Conservation (phyloP, 2,329 filamentous ascomycete genomes). For the Pseudovirgaria hyperparasitica region DNA sequence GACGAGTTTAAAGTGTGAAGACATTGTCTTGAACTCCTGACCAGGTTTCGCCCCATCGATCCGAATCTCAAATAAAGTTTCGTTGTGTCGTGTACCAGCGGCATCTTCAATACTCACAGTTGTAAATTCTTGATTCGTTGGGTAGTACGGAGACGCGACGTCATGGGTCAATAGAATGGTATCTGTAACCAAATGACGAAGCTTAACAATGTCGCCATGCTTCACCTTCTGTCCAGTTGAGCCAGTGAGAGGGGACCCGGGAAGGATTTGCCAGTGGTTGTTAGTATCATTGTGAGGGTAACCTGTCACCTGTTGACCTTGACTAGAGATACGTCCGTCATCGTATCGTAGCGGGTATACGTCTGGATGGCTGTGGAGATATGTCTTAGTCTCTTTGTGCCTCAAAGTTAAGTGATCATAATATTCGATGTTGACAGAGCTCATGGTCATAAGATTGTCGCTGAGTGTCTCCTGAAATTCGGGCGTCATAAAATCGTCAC, state of each 20-base stretch:
- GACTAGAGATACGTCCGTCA: slow-evolving; percentile 91
- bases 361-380: slow-evolving; percentile 85
- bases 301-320: slow-evolving; percentile 92
- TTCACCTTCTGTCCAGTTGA: slow-evolving; percentile 53
- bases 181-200: slow-evolving; percentile 78
- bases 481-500: slow-evolving; percentile 97
- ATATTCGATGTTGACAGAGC: slow-evolving; percentile 77
- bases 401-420: slow-evolving; percentile 76
- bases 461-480: slow-evolving; percentile 95
- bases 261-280: slow-evolving; percentile 94
- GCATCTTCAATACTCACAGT: slow-evolving; percentile 63
- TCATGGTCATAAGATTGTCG: slow-evolving; percentile 85
- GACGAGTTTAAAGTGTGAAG: slow-evolving; percentile 90
- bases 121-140: slow-evolving; percentile 98
- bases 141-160: slow-evolving; percentile 89
- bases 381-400: slow-evolving; percentile 96
- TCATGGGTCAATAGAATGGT: slow-evolving; percentile 84
- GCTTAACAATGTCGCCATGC: slow-evolving; percentile 74
- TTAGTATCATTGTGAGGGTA: slow-evolving; percentile 98
- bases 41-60: slow-evolving; percentile 73
- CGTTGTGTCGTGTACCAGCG: slow-evolving; percentile 61
- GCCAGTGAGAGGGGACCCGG: slow-evolving; percentile 39
- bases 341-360: slow-evolving; percentile 90
- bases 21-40: slow-evolving; percentile 80
- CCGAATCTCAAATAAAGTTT: slow-evolving; percentile 85